These are phyloP conservation scores for Wickerhamomyces ciferrii DNA, from an alignment of 805 yeast species.

Conservation along the genomic window DNA sequence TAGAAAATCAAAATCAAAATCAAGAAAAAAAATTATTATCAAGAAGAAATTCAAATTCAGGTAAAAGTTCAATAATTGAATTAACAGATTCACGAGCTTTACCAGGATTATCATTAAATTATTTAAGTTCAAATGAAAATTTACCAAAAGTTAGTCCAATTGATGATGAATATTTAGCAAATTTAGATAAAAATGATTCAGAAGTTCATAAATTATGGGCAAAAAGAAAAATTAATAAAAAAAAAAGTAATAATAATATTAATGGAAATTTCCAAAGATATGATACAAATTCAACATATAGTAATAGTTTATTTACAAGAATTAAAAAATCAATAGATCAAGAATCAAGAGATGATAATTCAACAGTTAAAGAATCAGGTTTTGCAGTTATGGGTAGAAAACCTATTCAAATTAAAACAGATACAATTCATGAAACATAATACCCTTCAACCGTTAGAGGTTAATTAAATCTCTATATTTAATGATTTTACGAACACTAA, in stretches of 20 bases:
- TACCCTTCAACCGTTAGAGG: neutral
- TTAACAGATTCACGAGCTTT: conserved; percentile 7
- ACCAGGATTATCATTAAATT: conserved; percentile 7
- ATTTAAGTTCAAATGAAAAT: neutral
- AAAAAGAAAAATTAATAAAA: neutral
- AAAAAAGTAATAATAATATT: too few relatives aligned
- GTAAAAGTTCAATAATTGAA: conserved; percentile 1
- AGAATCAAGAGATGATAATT: neutral
- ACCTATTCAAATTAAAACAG: neutral
- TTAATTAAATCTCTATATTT: too few relatives aligned
- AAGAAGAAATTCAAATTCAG: neutral
- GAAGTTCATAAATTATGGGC: conserved; percentile 8
- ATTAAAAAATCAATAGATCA: neutral
- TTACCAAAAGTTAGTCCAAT: conserved; percentile 5
- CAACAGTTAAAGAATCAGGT: neutral
- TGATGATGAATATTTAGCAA: conserved; percentile 7
- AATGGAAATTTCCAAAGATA: too few relatives aligned
- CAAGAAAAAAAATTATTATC: neutral
- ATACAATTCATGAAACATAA: neutral
- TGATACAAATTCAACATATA: neutral
- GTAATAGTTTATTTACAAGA: neutral
- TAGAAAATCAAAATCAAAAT: neutral
- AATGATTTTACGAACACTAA: neutral
- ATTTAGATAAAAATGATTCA: conserved; percentile 6
- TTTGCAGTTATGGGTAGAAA: conserved; percentile 6